A percentile compares a stretch with the other conserved stretches of the same genome.
These are phyloP conservation scores for Lophiotrema nucula DNA, from an alignment of 495 filamentous ascomycete species.

Conservation along the genomic window DNA sequence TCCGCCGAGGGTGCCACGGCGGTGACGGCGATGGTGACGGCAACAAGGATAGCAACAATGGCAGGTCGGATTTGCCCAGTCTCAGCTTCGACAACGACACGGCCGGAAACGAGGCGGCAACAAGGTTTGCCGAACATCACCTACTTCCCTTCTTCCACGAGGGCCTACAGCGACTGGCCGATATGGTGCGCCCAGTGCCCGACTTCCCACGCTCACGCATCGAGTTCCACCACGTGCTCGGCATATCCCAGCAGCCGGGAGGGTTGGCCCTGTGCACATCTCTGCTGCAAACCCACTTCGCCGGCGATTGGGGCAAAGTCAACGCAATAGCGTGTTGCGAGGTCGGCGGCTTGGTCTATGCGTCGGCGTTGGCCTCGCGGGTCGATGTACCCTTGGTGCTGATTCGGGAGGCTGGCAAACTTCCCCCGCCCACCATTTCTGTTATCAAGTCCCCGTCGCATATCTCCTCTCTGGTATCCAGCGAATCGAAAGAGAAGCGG, in stretches of 20 bases:
- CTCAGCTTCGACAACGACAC: slow-evolving; percentile 55
- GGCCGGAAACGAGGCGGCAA: slow-evolving; percentile 42
- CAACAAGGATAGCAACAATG: slow-evolving; percentile 37
- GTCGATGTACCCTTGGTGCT: slow-evolving; percentile 51
- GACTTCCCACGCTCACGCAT: slow-evolving; percentile 52
- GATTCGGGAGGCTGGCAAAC: slow-evolving; percentile 60
- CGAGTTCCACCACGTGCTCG: slow-evolving; percentile 61
- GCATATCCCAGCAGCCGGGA: slow-evolving; percentile 54
- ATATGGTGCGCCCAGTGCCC: slow-evolving; percentile 52
- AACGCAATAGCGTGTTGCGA: slow-evolving; percentile 54
- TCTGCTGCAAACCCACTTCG: slow-evolving; percentile 52
- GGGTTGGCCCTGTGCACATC: slow-evolving; percentile 56
- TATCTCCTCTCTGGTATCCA: slow-evolving; percentile 53
- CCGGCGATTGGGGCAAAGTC: slow-evolving; percentile 51
- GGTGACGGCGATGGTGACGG: slow-evolving; percentile 32
- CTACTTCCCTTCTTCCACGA: slow-evolving; percentile 54
- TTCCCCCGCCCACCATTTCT: slow-evolving; percentile 58
- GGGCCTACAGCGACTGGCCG: slow-evolving; percentile 50
- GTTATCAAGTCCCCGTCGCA: slow-evolving; percentile 53
- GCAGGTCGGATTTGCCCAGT: slow-evolving; percentile 43
- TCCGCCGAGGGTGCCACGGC: slow-evolving; percentile 42
- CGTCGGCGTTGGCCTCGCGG: slow-evolving; percentile 51
- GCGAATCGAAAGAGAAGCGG: slow-evolving; percentile 39
- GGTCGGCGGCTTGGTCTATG: slow-evolving; percentile 59
- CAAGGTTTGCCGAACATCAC: slow-evolving; percentile 46